These are phyloP conservation scores for Penicillium freii DNA, from an alignment of 2,329 filamentous ascomycete species.

Conservation along the genomic window DNA sequence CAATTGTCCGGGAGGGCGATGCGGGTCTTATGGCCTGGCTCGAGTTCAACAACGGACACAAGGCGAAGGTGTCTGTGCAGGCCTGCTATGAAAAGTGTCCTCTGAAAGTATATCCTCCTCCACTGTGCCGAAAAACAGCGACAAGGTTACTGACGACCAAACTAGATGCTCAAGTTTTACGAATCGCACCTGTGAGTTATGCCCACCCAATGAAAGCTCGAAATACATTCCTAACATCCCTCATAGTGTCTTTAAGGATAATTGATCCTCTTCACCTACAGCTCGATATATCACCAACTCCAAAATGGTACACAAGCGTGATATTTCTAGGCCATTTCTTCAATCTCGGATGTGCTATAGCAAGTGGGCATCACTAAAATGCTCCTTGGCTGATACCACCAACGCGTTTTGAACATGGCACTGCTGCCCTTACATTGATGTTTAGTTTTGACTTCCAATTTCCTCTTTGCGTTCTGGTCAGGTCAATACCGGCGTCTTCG, in stretches of 20 bases:
- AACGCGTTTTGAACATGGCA: background rate
- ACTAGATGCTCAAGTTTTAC: constrained; percentile 50
- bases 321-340: background rate
- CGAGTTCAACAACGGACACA: constrained; percentile 46
- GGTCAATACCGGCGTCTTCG: constrained; percentile 5
- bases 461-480: constrained; percentile 4
- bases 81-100: constrained; percentile 47
- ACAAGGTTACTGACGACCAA: constrained; percentile 13
- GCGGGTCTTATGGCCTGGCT: constrained; percentile 41
- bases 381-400: background rate
- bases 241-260: constrained; percentile 39
- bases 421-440: background rate
- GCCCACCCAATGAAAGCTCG: background rate
- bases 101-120: constrained; percentile 32
- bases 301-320: background rate
- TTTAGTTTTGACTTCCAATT: background rate
- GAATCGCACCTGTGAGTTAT: constrained; percentile 47
- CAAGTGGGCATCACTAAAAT: background rate
- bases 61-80: constrained; percentile 42
- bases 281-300: background rate
- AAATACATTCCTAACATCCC: constrained; percentile 15
- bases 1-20: constrained; percentile 41
- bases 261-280: constrained; percentile 6
- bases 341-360: background rate
- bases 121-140: background rate